A percentile compares a stretch with the other conserved stretches of the same genome.
phyloP scores from a whole-genome alignment of 208 protist species.

The Wallacemonas collosoma region DNA sequence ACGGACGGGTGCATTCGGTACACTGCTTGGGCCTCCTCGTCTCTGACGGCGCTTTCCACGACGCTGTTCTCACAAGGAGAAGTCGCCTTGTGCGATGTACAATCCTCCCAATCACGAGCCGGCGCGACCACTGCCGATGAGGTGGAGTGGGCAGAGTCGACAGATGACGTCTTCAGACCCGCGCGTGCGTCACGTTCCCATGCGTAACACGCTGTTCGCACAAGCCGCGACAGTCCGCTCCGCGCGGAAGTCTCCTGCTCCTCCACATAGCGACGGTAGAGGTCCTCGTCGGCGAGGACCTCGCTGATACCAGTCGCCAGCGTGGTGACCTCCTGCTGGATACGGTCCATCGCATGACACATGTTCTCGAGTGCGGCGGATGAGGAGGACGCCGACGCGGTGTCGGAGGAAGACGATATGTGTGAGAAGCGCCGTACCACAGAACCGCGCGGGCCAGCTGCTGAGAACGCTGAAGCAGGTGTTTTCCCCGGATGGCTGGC shows the following conservation, averaged over 20 bases:
- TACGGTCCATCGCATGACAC: conserved; percentile 3
- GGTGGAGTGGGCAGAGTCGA: not conserved
- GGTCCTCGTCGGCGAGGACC: conserved; percentile 17
- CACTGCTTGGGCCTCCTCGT: conserved; percentile 6
- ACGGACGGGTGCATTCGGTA: conserved; percentile 3
- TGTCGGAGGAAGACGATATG: conserved; percentile 1
- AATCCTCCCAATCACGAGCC: too few species aligned
- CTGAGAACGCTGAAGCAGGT: too few species aligned
- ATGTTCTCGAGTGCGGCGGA: conserved; percentile 3
- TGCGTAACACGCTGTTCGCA: not conserved
- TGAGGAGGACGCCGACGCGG: not conserved
- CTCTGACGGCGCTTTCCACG: not conserved
- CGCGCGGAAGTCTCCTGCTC: conserved; percentile 11
- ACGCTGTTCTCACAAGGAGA: too few species aligned
- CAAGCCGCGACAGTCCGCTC: conserved; percentile 7
- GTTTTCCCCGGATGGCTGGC: too few species aligned
- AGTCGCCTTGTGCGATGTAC: too few species aligned
- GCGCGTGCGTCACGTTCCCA: not conserved
- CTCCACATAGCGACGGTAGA: conserved; percentile 21
- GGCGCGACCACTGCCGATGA: not conserved
- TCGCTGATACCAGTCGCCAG: conserved; percentile 12
- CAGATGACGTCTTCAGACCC: too few species aligned
- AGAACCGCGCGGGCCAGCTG: not conserved
- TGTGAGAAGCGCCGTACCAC: conserved; percentile 10
- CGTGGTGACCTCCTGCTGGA: not conserved